A percentile compares a stretch with the other conserved stretches of the same genome.
Conservation (phyloP, 2,329 filamentous ascomycete genomes). For the Ceratocystis papillata region DNA sequence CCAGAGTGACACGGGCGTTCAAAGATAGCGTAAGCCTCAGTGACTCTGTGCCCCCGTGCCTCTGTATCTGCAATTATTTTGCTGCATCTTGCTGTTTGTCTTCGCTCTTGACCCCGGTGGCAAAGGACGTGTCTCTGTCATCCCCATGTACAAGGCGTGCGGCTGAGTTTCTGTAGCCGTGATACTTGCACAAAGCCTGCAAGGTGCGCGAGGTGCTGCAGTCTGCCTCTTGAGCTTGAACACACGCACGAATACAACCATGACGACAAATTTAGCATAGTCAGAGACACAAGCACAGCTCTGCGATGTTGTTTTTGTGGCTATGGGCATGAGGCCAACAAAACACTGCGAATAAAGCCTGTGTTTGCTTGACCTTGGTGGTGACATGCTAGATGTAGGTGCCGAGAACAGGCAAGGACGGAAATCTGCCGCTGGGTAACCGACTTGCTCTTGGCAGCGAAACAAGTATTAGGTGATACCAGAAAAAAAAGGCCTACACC, state of each 20-base stretch:
- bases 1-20: background rate
- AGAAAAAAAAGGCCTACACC: background rate
- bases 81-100: background rate
- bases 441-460: background rate
- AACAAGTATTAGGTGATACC: background rate
- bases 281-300: background rate
- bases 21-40: background rate
- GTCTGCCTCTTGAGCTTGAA: background rate
- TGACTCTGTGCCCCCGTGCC: background rate
- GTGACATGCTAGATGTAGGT: slow-evolving; percentile 2
- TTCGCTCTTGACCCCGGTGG: background rate
- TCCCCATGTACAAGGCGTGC: slow-evolving; percentile 1
- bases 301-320: background rate
- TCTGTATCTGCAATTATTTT: background rate
- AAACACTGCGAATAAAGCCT: background rate
- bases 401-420: background rate
- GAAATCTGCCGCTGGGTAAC: slow-evolving; percentile 2
- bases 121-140: background rate
- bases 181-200: background rate
- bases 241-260: background rate
- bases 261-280: background rate
- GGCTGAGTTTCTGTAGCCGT: slow-evolving; percentile 14
- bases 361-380: background rate
- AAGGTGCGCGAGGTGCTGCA: slow-evolving; percentile 7
- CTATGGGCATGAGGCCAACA: background rate